Evolutionary conservation across 805 yeast genomes (phyloP), one percentile per base, ranked within the genome.

Genomic region (Starmera dryadoides): DNA sequence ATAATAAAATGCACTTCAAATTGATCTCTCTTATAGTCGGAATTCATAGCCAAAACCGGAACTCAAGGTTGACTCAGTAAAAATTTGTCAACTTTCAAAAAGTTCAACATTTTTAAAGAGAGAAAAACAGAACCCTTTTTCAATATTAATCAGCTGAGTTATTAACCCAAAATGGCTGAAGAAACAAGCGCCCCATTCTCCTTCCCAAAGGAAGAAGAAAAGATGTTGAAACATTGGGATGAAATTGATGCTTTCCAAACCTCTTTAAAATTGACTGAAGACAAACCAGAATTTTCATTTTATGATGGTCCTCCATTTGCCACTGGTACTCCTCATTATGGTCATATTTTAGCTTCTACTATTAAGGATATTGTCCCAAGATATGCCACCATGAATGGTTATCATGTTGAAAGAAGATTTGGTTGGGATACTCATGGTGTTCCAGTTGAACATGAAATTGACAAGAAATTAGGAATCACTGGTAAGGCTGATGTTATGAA

Each of bases 381-480:
- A 59, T 93, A 87, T 59, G 98, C 98, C 43, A 85, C 95, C 47
- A 91, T 93, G 98, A 91, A 85, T 53, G 98, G 98, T 17, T 82
- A 78, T 63, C 86, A 83, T 53, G 98, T 93, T 33, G 96, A 86
- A 66, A 86, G 99, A 68, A 78, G 98, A 56, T 93, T 93, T 49
- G 99, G 99, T 46, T 93, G 99, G 99, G 99, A 93, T 66, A 93
- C 99, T 41, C 99, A 93, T 63, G 99, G 99, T 42, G 78, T 93
- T 48, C 99, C 99, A 36, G 87, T 93, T 42, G 99, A 93, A 69
- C 96, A 93, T 63, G 96, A 91, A 64, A 93, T 93, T 55, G 99
- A 93, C 85, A 93, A 94, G 83, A 84, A 86, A 59, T 75, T 93
- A 52, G 95, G 94, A 30, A 87, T 93, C 65, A 80, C 83, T 40